These are phyloP conservation scores for Francoa sonchifolia DNA, from an alignment of 441 rosid genomes.

Conservation along the genomic window DNA sequence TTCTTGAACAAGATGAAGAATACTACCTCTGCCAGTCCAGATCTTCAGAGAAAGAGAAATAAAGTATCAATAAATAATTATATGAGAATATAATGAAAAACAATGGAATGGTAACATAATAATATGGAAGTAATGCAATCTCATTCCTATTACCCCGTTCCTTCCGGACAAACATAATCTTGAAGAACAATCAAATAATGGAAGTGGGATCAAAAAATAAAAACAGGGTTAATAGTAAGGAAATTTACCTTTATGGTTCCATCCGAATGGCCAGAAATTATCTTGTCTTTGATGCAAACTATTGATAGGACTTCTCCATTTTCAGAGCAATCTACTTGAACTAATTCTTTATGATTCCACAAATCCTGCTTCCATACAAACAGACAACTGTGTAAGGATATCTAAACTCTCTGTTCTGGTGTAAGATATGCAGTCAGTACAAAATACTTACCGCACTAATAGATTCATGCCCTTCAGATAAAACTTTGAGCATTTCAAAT, in stretches of 20 bases:
- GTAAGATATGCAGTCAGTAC: constrained; percentile 3
- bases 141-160: no score
- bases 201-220: background rate
- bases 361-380: constrained; percentile 31
- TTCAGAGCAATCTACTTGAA: constrained; percentile 40
- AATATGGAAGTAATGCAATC: no score
- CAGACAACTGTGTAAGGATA: background rate
- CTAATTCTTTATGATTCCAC: constrained; percentile 61
- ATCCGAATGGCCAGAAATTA: constrained; percentile 72
- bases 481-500: constrained; percentile 42
- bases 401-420: background rate
- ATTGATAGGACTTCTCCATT: constrained; percentile 56
- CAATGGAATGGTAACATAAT: no score
- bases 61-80: constrained; percentile 5
- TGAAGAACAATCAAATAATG: no score
- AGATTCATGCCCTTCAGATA: constrained; percentile 43
- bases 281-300: constrained; percentile 37
- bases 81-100: no score
- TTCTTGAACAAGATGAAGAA: constrained; percentile 57
- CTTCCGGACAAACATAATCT: no score
- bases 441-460: constrained; percentile 44
- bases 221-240: background rate
- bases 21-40: constrained; percentile 56
- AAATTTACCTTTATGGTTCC: constrained; percentile 55
- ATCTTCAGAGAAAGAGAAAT: constrained; percentile 29